Conservation (phyloP, 1,284 basidiomycete species). For the Neolentinus lepideus region DNA sequence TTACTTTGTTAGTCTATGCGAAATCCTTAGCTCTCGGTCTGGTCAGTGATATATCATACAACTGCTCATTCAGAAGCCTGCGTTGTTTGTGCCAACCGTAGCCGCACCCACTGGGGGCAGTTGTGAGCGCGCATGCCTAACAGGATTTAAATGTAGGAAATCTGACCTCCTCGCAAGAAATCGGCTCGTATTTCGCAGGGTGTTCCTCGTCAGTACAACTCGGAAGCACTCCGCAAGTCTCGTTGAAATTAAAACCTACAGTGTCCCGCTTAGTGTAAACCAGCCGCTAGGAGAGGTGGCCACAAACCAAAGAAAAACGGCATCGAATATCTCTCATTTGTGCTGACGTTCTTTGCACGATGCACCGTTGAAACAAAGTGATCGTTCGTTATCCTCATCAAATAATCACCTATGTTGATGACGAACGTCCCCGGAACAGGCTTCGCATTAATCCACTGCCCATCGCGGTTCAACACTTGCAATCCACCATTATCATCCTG, state of each 20-base stretch:
- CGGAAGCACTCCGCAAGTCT: neutral
- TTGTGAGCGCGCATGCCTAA: neutral
- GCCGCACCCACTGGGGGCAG: neutral
- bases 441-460: neutral
- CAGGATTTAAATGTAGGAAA: neutral
- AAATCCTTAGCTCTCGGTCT: neutral
- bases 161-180: neutral
- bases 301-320: neutral
- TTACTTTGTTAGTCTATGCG: neutral
- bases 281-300: neutral
- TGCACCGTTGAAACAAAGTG: neutral
- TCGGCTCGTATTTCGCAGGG: neutral
- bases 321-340: neutral
- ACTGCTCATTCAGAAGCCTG: neutral
- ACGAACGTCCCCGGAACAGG: neutral
- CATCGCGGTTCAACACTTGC: neutral
- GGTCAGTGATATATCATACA: neutral
- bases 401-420: neutral
- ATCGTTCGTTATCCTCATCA: neutral
- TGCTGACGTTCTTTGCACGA: neutral
- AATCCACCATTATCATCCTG: neutral
- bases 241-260: neutral
- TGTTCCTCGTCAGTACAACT: neutral
- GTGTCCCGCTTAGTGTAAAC: neutral
- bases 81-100: neutral